Base-by-base conservation (phyloP, 1,284 basidiomycete genomes). In the Ustilago cynodontis region DNA sequence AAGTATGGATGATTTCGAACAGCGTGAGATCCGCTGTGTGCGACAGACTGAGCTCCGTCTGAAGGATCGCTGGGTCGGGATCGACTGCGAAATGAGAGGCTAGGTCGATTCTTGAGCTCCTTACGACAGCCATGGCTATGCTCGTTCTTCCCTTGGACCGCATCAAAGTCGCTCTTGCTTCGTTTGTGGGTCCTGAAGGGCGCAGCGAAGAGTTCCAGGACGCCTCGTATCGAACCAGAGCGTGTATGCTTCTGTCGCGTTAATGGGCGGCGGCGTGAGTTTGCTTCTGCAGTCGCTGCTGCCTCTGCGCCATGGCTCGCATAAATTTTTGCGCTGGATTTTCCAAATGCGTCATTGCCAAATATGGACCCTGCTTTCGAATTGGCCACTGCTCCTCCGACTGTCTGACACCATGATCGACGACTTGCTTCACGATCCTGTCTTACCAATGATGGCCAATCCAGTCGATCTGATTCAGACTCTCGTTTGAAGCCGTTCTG, bases 281-380 rank as follows among this genome's bases (percentile, higher is more conserved):
- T 35, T 56, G 24, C 59, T 9, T 62, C 55, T 57, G 54, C 58
- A 31, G 60, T 43, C 22, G 37, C 28, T 4, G 16, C 16, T 9
- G 41, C 47, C 41, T 47, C 45, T 41, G 35, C 28, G 51, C n/a
- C 51, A 22, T 13, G 29, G 41, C 13, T 13, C 41, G 41, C 41
- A 20, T 43, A 9, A 7, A 7, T 43, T 43, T 52, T 35, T 20
- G 26, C 13, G n/a, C 53, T 52, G 16, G 8, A 51, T 58, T 35
- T 67, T 67, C 64, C 70, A n/a, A 60, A 72, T 67, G 59, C 70
- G 59, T 71, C 63, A 50, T 28, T 57, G 33, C 16, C 43, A 54
- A 51, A 29, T 43, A 22, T 59, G 64, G 57, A 64, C 58, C 65
- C 59, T 59, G 53, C 18, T n/a, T 41, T 49, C 7, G n/a, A 4